A percentile compares a stretch with the other conserved stretches of the same genome.
These are phyloP conservation scores for Prunus persica DNA, from an alignment of 306 rosid species.

Conservation along the genomic window Prunus_persica_NCBIv2 NC_034011.1:21283501-21284000, in stretches of 20 bases:
- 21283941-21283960: not conserved
- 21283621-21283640: not conserved
- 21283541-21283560: not conserved
- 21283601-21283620: constrained; percentile 3
- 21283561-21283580: not conserved
- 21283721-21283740: not conserved
- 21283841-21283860: not conserved
- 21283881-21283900: not conserved
- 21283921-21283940: constrained; percentile 1
- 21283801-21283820: not conserved
- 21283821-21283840: not conserved
- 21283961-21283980: not conserved
- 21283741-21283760: not conserved
- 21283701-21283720: not conserved
- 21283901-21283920: not conserved
- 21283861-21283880: not conserved
- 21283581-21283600: not conserved
- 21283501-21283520: not conserved
- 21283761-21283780: not conserved
- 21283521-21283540: not conserved
- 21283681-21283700: not conserved
- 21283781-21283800: not conserved
- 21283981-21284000: not conserved
- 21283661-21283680: not conserved
- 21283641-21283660: not conserved